phyloP scores from a whole-genome alignment of 1,284 basidiomycete genomes.

The Ceratobasidium sp. region DNA sequence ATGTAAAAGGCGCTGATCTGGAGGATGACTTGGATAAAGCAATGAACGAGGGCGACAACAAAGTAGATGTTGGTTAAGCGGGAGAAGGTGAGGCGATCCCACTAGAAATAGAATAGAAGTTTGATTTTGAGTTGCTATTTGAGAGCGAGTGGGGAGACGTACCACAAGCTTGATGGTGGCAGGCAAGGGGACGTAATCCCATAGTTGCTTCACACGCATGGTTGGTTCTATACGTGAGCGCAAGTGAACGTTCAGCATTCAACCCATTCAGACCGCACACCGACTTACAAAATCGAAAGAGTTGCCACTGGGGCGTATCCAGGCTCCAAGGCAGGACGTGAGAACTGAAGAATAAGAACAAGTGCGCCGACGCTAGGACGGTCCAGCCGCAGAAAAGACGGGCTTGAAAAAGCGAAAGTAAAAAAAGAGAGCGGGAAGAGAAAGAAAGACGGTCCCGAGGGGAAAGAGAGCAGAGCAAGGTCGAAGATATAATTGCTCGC shows the following conservation, averaged over 20 bases:
- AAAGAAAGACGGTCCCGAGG: constrained; percentile 14
- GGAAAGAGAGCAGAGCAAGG: background rate
- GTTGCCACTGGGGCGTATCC: constrained; percentile 23
- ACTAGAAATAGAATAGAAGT: constrained; percentile 60
- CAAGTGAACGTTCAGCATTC: background rate
- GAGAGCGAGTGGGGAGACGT: constrained; percentile 3
- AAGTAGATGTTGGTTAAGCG: constrained; percentile 75
- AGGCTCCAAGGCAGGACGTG: background rate
- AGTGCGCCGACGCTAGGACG: constrained; percentile 42
- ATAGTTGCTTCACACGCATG: constrained; percentile 48
- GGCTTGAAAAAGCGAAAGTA: constrained; percentile 27
- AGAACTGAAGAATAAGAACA: constrained; percentile 9
- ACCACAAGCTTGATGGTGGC: constrained; percentile 47
- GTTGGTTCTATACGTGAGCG: background rate
- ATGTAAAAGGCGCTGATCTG: constrained; percentile 75
- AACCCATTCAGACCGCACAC: background rate
- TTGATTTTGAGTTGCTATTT: background rate
- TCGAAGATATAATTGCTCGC: constrained; percentile 32
- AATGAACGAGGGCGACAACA: constrained; percentile 75
- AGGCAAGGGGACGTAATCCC: constrained; percentile 47
- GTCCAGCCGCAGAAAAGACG: constrained; percentile 42
- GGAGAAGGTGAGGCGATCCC: constrained; percentile 77
- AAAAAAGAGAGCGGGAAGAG: constrained; percentile 23
- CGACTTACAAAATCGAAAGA: constrained; percentile 10
- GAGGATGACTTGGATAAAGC: constrained; percentile 74